Conservation (phyloP, 2,329 filamentous ascomycete genomes). For the Fusarium odoratissimum region DNA sequence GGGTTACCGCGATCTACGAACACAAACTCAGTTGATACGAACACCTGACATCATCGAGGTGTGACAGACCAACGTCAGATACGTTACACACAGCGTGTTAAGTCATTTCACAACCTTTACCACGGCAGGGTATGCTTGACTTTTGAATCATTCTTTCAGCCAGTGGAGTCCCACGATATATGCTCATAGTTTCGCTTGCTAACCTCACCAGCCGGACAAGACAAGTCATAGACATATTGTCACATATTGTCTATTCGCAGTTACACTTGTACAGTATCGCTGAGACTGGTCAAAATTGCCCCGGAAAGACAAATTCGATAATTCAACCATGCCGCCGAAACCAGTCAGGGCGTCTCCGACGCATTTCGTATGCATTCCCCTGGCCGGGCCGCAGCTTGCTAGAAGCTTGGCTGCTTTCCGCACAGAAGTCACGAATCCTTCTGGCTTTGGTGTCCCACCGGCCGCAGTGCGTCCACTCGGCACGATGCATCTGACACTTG, state of each 20-base stretch:
- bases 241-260: neutral
- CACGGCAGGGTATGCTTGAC: constrained; percentile 10
- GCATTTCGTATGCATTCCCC: constrained; percentile 81
- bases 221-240: neutral
- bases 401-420: constrained; percentile 70
- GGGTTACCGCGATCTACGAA: neutral
- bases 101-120: constrained; percentile 10
- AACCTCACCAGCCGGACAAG: neutral
- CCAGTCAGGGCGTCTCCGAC: constrained; percentile 63
- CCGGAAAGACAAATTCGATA: neutral
- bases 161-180: neutral
- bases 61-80: constrained; percentile 15
- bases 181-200: neutral
- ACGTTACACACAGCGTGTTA: constrained; percentile 1
- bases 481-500: constrained; percentile 87
- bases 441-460: constrained; percentile 65
- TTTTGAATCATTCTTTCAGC: neutral
- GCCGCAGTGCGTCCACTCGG: constrained; percentile 80
- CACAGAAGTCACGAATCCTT: constrained; percentile 62
- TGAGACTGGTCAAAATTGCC: neutral
- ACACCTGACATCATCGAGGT: constrained; percentile 34
- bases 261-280: neutral
- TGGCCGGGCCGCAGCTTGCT: constrained; percentile 75
- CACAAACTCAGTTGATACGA: constrained; percentile 12
- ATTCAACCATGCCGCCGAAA: constrained; percentile 45